A percentile compares a stretch with the other conserved stretches of the same genome.
Conservation (phyloP, 2,329 filamentous ascomycete species). For the Colletotrichum australisinense region DNA sequence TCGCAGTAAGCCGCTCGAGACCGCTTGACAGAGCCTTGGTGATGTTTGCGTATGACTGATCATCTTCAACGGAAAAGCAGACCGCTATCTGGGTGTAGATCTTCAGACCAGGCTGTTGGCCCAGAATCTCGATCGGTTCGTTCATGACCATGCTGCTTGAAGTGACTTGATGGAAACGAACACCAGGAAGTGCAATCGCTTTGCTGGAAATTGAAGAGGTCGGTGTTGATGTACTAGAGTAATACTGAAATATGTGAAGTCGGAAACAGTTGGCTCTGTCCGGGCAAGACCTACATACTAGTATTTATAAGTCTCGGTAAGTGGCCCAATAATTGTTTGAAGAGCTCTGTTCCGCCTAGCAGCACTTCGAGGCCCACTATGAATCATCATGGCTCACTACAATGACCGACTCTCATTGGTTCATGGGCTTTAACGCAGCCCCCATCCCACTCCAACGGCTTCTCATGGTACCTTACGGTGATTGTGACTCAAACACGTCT, state of each 20-base stretch:
- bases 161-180: not conserved
- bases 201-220: no score
- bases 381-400: slow-evolving; percentile 10
- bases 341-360: not conserved
- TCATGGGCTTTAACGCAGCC: no score
- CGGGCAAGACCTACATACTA: no score
- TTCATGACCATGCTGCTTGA: not conserved
- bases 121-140: slow-evolving; percentile 51
- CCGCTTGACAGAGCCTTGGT: slow-evolving; percentile 47
- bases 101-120: slow-evolving; percentile 51
- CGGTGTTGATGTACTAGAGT: no score
- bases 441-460: no score
- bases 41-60: slow-evolving; percentile 39
- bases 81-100: slow-evolving; percentile 60
- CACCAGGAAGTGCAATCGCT: no score
- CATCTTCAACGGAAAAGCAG: slow-evolving; percentile 47
- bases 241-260: no score
- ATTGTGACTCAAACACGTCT: no score
- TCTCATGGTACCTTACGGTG: no score
- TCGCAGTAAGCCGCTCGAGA: slow-evolving; percentile 49
- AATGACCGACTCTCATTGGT: not conserved
- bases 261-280: no score
- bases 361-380: not conserved
- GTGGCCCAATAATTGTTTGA: no score
- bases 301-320: no score